phyloP scores from a whole-genome alignment of 2,329 filamentous ascomycete genomes.

The Macrophomina pseudophaseolina region DNA sequence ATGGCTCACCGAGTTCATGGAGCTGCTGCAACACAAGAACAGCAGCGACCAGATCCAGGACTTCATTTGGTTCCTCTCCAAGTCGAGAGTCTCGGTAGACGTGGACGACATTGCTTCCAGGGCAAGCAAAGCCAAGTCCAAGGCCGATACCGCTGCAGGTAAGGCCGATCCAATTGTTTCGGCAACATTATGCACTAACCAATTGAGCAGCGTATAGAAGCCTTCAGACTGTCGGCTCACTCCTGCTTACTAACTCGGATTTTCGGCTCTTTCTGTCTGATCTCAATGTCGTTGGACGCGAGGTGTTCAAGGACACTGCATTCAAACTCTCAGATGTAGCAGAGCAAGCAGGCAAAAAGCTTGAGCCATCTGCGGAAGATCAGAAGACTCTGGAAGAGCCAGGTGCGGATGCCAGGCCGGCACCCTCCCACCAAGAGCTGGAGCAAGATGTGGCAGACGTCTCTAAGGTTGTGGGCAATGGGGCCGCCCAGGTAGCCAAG shows the following conservation, averaged over 20 bases:
- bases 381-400: slow-evolving; percentile 59
- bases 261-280: slow-evolving; percentile 87
- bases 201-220: slow-evolving; percentile 71
- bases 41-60: slow-evolving; percentile 84
- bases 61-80: slow-evolving; percentile 82
- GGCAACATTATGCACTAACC: slow-evolving; percentile 31
- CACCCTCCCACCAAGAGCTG: slow-evolving; percentile 67
- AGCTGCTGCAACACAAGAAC: slow-evolving; percentile 84
- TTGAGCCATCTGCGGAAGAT: slow-evolving; percentile 71
- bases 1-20: slow-evolving; percentile 79
- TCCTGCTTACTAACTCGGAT: slow-evolving; percentile 89
- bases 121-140: slow-evolving; percentile 67
- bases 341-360: slow-evolving; percentile 71
- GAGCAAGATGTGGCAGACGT: slow-evolving; percentile 53
- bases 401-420: slow-evolving; percentile 55
- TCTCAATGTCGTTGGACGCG: slow-evolving; percentile 75
- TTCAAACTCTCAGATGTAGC: slow-evolving; percentile 78
- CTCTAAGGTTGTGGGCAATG: slow-evolving; percentile 51
- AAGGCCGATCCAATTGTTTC: slow-evolving; percentile 34
- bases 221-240: slow-evolving; percentile 77
- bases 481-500: slow-evolving; percentile 52
- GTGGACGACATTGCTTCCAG: slow-evolving; percentile 65
- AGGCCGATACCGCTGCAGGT: slow-evolving; percentile 75
- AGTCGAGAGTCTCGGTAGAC: slow-evolving; percentile 73
- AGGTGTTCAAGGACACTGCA: slow-evolving; percentile 87